Base-by-base conservation (phyloP, 2,329 filamentous ascomycete genomes). In the Leptosphaerulina australis region DNA sequence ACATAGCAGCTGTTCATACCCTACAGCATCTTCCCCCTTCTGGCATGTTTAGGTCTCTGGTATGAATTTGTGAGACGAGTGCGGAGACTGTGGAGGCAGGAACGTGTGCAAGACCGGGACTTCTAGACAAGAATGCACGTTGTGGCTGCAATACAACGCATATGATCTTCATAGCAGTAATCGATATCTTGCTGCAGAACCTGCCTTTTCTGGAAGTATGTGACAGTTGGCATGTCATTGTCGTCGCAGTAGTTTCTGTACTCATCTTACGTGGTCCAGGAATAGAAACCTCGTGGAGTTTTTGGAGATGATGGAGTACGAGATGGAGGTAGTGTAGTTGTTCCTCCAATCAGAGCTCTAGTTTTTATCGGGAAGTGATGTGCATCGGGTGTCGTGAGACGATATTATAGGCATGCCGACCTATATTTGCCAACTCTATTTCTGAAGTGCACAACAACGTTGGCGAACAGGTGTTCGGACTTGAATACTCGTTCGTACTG, bases 321-420 rank as follows among this genome's bases (percentile, higher is more conserved):
- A 36, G 30, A 20, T 41, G 48, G 31, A 37, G 31, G 24, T 30
- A 21, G 31, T 37, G 25, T 25, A 51, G 30, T 46, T 46, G 36
- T 51, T 51, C 48, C 48, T 46, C 48, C 48, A 51, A 51, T 51
- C 31, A 51, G 15, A 14, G 20, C 6, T 3, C 48, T 20, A 22
- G 20, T 14, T 37, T 26, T 11, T 21, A 14, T 37, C 41, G 41
- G 48, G 30, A 33, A 38, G 35, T 37, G 36, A 37, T 18, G 36
- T 51, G 48, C 48, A 41, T 51, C 48, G 37, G 48, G 48, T 51
- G 31, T 51, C 48, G 48, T 46, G 48, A 51, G 48, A 51, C 48
- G 41, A 26, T 51, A 5, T 46, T 51, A 51, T 51, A 51, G 41
- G 18, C 22, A 51, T 51, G 48, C 48, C 22, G 43, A 37, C 41